These are phyloP conservation scores for Fragilaria radians DNA, from an alignment of 108 stramenopile species.

Conservation along the genomic window DNA sequence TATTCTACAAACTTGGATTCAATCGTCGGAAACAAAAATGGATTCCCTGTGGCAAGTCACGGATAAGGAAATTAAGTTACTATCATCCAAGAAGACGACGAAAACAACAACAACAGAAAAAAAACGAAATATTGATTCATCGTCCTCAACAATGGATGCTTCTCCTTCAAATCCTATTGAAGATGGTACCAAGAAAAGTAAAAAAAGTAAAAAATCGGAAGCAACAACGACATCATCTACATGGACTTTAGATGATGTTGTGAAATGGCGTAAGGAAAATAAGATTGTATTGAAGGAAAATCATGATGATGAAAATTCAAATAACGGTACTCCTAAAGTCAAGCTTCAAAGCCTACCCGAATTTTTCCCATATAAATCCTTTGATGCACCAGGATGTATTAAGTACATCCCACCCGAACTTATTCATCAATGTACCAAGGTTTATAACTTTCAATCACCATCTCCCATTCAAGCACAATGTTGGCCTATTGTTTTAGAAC, in stretches of 20 bases:
- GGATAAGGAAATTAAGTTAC: too few species aligned
- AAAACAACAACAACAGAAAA: slow-evolving; percentile 2
- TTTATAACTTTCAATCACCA: slow-evolving; percentile 77
- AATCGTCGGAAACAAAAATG: too few species aligned
- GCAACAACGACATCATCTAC: slow-evolving; percentile 16
- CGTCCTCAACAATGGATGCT: too few species aligned
- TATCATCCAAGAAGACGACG: slow-evolving; percentile 39
- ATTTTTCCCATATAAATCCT: slow-evolving; percentile 59
- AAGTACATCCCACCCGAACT: slow-evolving; percentile 34
- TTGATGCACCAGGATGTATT: slow-evolving; percentile 48
- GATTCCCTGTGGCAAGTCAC: too few species aligned
- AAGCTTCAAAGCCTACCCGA: slow-evolving; percentile 20
- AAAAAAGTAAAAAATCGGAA: slow-evolving; percentile 32
- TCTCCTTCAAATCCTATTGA: too few species aligned
- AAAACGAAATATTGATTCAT: slow-evolving; percentile 4
- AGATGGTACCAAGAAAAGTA: slow-evolving; percentile 16
- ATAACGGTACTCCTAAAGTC: slow-evolving; percentile 37
- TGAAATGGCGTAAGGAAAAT: slow-evolving; percentile 65
- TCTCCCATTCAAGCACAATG: slow-evolving; percentile 97
- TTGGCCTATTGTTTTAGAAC: slow-evolving; percentile 74
- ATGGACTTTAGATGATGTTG: slow-evolving; percentile 19
- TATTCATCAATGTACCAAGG: slow-evolving; percentile 66
- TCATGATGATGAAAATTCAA: slow-evolving; percentile 47
- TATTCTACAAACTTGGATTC: too few species aligned
- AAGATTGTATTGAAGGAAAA: slow-evolving; percentile 79